Evolutionary conservation across 2,329 filamentous ascomycete species (phyloP).

Genomic region (Alternaria sp.): DNA sequence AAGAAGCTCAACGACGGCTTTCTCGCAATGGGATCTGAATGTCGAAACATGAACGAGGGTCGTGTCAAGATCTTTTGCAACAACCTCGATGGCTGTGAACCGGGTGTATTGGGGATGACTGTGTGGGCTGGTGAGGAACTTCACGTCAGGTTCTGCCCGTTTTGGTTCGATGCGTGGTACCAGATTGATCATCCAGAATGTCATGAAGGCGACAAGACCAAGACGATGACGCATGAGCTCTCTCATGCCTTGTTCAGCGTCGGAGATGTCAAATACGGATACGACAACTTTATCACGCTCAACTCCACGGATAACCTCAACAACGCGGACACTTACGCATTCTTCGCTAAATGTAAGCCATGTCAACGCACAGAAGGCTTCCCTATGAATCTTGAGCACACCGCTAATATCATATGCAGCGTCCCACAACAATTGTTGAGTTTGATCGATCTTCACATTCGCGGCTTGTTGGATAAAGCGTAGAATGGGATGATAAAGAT

Average conservation of each 20-base stretch:
- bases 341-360: not conserved
- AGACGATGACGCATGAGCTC: not conserved
- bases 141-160: not conserved
- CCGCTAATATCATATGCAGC: accelerated
- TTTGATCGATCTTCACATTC: not conserved
- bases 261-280: not conserved
- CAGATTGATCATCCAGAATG: not conserved
- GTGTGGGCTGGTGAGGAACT: not conserved
- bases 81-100: not conserved
- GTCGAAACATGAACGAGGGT: not conserved
- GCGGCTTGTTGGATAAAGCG: not conserved
- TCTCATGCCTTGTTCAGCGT: not conserved
- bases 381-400: accelerated
- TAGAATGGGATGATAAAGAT: not conserved
- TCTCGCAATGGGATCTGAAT: not conserved
- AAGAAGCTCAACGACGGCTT: not conserved
- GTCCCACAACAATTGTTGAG: not conserved
- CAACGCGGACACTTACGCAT: not conserved
- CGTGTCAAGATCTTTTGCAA: not conserved
- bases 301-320: not conserved
- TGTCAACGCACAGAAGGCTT: not conserved
- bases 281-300: not conserved
- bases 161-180: not conserved
- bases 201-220: not conserved
- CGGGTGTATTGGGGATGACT: not conserved